Evolutionary conservation across 73 alveolate genomes (phyloP).

Genomic region (Paramecium tetraurelia): DNA sequence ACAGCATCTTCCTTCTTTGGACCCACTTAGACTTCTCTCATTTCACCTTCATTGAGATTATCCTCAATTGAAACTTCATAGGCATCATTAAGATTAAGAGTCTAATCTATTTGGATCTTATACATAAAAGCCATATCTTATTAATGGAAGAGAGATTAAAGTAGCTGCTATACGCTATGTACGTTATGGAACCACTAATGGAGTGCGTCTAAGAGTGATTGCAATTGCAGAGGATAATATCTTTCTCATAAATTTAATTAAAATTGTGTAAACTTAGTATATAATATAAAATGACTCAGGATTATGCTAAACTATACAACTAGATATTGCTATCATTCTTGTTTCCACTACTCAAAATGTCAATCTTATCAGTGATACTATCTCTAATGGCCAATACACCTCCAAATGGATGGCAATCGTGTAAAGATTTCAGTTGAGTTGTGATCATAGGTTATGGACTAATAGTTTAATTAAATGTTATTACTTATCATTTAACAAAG

Average conservation of each 20-base stretch:
- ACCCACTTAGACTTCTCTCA: slow-evolving; percentile 66
- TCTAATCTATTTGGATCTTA: not conserved
- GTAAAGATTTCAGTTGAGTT: slow-evolving; percentile 10
- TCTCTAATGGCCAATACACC: slow-evolving; percentile 56
- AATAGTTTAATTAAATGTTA: not conserved
- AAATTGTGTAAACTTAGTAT: not conserved
- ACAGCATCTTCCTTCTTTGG: slow-evolving; percentile 66
- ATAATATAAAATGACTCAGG: not conserved
- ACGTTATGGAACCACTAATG: not conserved
- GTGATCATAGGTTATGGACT: slow-evolving; percentile 27
- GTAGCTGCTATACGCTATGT: not conserved
- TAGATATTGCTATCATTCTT: slow-evolving; percentile 29
- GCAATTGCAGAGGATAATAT: not conserved
- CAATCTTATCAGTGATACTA: slow-evolving; percentile 6
- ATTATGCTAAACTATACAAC: not conserved
- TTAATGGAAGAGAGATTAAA: not conserved
- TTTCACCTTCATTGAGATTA: slow-evolving; percentile 61
- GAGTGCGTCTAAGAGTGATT: not conserved
- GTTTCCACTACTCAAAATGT: not conserved
- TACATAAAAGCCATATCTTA: slow-evolving; percentile 23
- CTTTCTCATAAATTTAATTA: slow-evolving; percentile 38
- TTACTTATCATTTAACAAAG: not conserved
- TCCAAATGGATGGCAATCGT: slow-evolving; percentile 63
- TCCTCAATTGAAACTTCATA: slow-evolving; percentile 4
- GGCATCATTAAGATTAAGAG: slow-evolving; percentile 26